phyloP scores from a whole-genome alignment of 73 alveolate species.

The Paramecium biaurelia region DNA sequence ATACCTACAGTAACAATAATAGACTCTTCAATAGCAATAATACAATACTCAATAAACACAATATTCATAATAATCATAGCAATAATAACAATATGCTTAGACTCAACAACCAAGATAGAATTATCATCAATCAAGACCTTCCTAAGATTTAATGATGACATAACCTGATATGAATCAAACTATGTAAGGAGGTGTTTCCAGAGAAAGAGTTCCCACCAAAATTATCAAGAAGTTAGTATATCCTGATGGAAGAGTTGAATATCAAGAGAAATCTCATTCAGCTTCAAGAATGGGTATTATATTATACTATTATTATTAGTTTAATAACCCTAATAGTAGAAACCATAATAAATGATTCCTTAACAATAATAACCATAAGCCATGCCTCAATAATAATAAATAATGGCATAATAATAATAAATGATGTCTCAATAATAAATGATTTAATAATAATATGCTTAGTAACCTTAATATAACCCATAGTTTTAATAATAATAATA shows the following conservation, averaged over 20 bases:
- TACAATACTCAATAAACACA: background rate
- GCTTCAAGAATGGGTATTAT: constrained; percentile 35
- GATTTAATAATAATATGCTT: background rate
- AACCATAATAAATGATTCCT: background rate
- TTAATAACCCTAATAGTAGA: background rate
- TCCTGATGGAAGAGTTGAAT: constrained; percentile 52
- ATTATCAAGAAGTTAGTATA: constrained; percentile 26
- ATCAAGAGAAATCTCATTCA: constrained; percentile 37
- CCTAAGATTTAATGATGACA: constrained; percentile 6
- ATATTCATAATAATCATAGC: background rate
- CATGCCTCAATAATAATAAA: background rate
- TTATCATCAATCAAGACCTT: background rate
- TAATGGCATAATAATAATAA: background rate
- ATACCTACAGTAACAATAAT: background rate
- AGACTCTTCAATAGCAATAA: background rate
- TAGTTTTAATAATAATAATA: background rate
- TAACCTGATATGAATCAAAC: background rate
- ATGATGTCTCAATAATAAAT: background rate
- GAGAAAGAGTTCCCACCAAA: constrained; percentile 24
- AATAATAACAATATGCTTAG: background rate
- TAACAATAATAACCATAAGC: background rate
- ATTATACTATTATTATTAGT: background rate
- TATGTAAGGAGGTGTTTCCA: background rate
- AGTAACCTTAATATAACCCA: background rate
- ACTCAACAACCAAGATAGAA: background rate